Percentiles rank a stretch among this genome's conserved stretches.
phyloP scores from a whole-genome alignment of 2,329 filamentous ascomycete genomes.

The Cytospora piceae region DNA sequence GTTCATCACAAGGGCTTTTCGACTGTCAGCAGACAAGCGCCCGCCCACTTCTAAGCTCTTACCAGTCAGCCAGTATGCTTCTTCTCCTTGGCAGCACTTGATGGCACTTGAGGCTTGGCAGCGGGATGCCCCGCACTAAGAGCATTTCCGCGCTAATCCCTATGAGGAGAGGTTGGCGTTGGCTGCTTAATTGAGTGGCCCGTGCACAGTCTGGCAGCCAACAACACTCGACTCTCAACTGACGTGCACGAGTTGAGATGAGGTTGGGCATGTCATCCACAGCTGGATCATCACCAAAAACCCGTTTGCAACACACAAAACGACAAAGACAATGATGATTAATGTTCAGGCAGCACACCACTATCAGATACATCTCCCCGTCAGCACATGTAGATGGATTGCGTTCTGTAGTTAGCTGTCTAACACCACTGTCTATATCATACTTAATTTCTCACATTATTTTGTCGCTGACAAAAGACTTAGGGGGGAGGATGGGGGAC shows the following conservation, averaged over 20 bases:
- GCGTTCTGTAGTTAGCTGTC: background rate
- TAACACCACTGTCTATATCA: background rate
- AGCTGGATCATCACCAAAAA: background rate
- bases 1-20: no score
- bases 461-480: background rate
- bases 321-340: background rate
- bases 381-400: background rate
- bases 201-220: background rate
- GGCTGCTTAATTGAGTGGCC: background rate
- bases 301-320: background rate
- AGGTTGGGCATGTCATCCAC: background rate
- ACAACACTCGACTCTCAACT: background rate
- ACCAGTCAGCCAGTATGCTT: no score
- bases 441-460: background rate
- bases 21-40: no score
- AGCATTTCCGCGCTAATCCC: background rate
- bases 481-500: conserved; percentile 12
- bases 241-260: no score
- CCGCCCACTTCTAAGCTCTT: no score
- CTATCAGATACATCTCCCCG: background rate
- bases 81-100: no score
- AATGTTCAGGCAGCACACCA: background rate
- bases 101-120: no score
- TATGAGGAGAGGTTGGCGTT: background rate
- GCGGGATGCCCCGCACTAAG: no score